Base-by-base conservation (phyloP, 2,329 filamentous ascomycete species). In the Plectosphaerella cucumerina region DNA sequence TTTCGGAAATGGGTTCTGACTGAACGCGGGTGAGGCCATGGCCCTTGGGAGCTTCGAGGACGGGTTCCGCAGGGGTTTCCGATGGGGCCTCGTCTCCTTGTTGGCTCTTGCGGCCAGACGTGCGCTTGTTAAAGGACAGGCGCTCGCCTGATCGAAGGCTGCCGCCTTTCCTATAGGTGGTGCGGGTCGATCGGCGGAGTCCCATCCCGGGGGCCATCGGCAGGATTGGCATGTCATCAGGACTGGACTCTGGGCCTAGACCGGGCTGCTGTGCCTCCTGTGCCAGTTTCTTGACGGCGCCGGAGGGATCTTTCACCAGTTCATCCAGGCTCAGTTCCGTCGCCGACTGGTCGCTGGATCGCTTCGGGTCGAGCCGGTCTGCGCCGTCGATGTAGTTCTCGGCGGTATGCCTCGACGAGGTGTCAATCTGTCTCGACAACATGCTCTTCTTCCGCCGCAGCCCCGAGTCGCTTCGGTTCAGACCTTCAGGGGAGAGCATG, bases 401-500 rank as follows among this genome's bases (percentile, higher is more conserved):
- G 17, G 71, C 76, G 21, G 72, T 76, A 53, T 71, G 71, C 0
- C 79, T 78, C 9, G 78, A 77, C 5, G 84, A 82, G 57, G 82
- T 88, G 59, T 96, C 89, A 53, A 99, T 89, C 66, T 97, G 92
- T 52, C 87, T 82, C 6, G 93, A 97, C 5, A 99, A 77, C 89
- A 96, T 97, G 0, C 93, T 97, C 70, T 94, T 96, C 70, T 96
- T 96, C 60, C 94, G 82, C 59, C 85, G 80, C 56, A 97, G 66
- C 37, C 87, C 80, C 15, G 81, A 81, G 69, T 69, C 78, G 68
- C 55, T 83, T 73, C 62, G 81, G 54, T 59, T 77, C 57, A 72
- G 52, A 56, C 58, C 59, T 9, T 86, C 79, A 6, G 79, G 70
- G 26, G 84, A 82, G 44, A 91, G 71, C 35, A 77, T 77, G 56